phyloP scores from a whole-genome alignment of 257 asterid genomes.

The Buddleja alternifolia region DNA sequence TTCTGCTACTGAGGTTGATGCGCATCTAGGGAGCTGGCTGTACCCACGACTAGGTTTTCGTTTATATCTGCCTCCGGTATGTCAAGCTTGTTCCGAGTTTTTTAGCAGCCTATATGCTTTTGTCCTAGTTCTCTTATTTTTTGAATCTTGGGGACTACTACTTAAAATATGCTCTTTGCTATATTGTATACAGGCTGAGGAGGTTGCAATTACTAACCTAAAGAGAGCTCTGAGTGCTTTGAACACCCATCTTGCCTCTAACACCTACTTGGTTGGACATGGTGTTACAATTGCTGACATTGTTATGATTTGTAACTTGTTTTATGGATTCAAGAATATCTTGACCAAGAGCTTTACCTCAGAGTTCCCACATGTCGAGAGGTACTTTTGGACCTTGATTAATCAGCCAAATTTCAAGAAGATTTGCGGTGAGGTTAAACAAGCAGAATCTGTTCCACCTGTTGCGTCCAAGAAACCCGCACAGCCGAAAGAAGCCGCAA shows the following conservation, averaged over 20 bases:
- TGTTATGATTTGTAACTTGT: conserved; percentile 61
- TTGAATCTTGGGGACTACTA: neutral
- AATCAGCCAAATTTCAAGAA: conserved; percentile 86
- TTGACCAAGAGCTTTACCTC: conserved; percentile 84
- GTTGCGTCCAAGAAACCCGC: conserved; percentile 78
- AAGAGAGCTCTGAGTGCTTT: conserved; percentile 79
- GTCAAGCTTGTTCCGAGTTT: neutral
- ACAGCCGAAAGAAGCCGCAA: conserved; percentile 67
- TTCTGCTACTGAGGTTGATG: conserved; percentile 51
- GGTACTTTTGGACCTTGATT: conserved; percentile 87
- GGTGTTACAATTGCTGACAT: conserved; percentile 85
- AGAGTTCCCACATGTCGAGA: conserved; percentile 90
- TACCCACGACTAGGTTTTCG: conserved; percentile 50
- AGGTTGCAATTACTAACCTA: conserved; percentile 57
- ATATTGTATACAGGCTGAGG: conserved; percentile 67
- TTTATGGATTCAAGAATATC: conserved; percentile 41
- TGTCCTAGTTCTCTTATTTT: neutral
- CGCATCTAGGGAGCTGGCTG: conserved; percentile 31
- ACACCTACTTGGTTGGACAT: conserved; percentile 88
- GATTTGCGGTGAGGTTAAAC: conserved; percentile 65
- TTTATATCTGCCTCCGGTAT: conserved; percentile 48
- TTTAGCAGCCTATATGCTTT: neutral
- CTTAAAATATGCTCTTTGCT: neutral
- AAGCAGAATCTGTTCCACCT: conserved; percentile 64
- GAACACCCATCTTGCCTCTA: conserved; percentile 75